These are phyloP conservation scores for Spergularia marina DNA, from an alignment of 148 eudicot species.

Conservation along the genomic window DNA sequence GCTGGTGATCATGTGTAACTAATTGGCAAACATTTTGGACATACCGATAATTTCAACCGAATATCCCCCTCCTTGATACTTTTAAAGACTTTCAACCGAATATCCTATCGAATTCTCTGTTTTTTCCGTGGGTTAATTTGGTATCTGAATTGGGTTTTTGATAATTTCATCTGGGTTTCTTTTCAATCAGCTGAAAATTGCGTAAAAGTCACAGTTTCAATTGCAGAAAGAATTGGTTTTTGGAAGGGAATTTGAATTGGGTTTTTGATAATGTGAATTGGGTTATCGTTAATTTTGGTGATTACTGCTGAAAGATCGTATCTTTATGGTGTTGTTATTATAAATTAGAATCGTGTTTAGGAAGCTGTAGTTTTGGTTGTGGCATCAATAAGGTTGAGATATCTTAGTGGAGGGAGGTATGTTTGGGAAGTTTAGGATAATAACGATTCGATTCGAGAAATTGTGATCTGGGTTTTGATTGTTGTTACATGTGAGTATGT, in stretches of 20 bases:
- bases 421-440: not conserved
- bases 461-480: slow-evolving; percentile 21
- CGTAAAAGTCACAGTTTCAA: not conserved
- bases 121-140: not conserved
- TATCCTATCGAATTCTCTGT: not conserved
- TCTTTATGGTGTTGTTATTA: not conserved
- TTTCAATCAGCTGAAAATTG: slow-evolving; percentile 10
- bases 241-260: not conserved
- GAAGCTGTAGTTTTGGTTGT: slow-evolving; percentile 15
- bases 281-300: slow-evolving; percentile 11
- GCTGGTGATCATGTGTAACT: slow-evolving; percentile 1
- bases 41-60: not conserved
- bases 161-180: not conserved
- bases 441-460: slow-evolving; percentile 4
- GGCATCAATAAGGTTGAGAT: not conserved
- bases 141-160: slow-evolving; percentile 21
- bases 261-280: slow-evolving; percentile 1
- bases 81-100: not conserved
- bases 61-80: slow-evolving; percentile 6
- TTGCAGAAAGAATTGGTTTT: not conserved
- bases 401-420: not conserved
- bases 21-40: not conserved
- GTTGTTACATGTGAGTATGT: slow-evolving; percentile 44
- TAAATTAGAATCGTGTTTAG: not conserved
- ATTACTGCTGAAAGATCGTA: not conserved